Evolutionary conservation across 768 basidiomycete species (phyloP), one percentile per base, ranked within the genome.

Genomic region (Hebeloma cylindrosporum): DNA sequence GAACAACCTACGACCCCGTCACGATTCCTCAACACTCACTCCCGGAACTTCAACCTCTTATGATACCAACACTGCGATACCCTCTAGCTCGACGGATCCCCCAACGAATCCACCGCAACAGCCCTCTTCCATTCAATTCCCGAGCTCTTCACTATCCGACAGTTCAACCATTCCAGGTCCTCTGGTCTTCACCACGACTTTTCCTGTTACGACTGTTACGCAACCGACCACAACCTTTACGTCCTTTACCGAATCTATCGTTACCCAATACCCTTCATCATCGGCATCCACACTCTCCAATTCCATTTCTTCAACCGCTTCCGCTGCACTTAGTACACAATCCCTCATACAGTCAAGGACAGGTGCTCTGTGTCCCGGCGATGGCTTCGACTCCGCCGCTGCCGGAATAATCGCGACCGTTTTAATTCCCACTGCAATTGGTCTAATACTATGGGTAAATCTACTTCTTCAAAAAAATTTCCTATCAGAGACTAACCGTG

Each of bases 401-500:
- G 68, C 77, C 48, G 87, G 87, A 9, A 58, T 88, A 5, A 56
- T 89, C 11, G 72, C 81, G 11, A 71, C 78, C 5, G 57, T 83
- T 25, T 61, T 85, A 35, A 53, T 86, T 21, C 76, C 80, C n/a
- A 77, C 73, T 48, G 62, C 67, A 8, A 60, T 83, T 42, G 86
- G 86, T 7, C 58, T 86, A n/a, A 55, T 79, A 32, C 63, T 87
- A 54, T 88, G 85, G 85, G 86, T 86, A 52, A 53, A 82, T 69
- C 11, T 40, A 42, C 16, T 39, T 45, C 25, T 37, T 40, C 11
- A 26, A 17, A 46, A 25, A 33, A 26, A 22, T 27, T 11, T 30
- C 26, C 32, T 22, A 42, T 45, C 32, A 39, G 50, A 53, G 32
- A 50, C 52, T 32, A 49, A 29, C 52, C 31, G 43, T 23, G 22